Percentiles rank a stretch among this genome's conserved stretches.
Conservation (phyloP, 2,329 filamentous ascomycete species). For the Xylaria arbuscula region DNA sequence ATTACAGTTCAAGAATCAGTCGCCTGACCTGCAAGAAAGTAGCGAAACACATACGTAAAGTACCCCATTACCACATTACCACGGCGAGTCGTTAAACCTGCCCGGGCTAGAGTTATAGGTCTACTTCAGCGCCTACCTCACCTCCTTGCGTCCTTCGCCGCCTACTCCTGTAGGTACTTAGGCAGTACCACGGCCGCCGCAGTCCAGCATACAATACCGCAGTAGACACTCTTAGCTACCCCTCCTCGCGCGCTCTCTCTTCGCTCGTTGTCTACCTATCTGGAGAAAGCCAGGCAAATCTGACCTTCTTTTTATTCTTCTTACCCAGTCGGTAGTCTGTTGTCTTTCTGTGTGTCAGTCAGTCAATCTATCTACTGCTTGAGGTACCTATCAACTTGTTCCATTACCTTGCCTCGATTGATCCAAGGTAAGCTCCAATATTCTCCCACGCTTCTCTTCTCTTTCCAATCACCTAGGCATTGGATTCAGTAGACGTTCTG, state of each 20-base stretch:
- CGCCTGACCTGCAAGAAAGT: constrained; percentile 42
- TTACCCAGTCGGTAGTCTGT: constrained; percentile 18
- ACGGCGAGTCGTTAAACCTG: constrained; percentile 16
- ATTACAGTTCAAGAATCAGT: constrained; percentile 36
- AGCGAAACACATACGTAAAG: constrained; percentile 33
- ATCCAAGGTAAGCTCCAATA: constrained; percentile 26
- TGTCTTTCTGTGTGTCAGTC: constrained; percentile 24
- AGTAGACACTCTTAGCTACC: constrained; percentile 17
- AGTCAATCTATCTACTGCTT: background rate
- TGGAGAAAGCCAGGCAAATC: constrained; percentile 24
- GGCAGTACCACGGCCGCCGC: constrained; percentile 10
- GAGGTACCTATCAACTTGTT: constrained; percentile 20
- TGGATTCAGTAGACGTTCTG: constrained; percentile 26
- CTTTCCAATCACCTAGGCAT: constrained; percentile 15
- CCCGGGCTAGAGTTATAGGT: constrained; percentile 19
- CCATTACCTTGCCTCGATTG: constrained; percentile 21
- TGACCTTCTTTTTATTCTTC: constrained; percentile 28
- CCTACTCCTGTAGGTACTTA: background rate
- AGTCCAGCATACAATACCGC: constrained; percentile 11
- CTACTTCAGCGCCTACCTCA: constrained; percentile 24
- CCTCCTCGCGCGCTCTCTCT: constrained; percentile 35
- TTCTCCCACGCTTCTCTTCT: constrained; percentile 29
- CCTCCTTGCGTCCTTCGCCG: background rate
- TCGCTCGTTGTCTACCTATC: constrained; percentile 28
- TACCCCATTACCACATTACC: constrained; percentile 26